A percentile compares a stretch with the other conserved stretches of the same genome.
Conservation (phyloP, 306 rosid species). For the Pachyrhizus erosus region DNA sequence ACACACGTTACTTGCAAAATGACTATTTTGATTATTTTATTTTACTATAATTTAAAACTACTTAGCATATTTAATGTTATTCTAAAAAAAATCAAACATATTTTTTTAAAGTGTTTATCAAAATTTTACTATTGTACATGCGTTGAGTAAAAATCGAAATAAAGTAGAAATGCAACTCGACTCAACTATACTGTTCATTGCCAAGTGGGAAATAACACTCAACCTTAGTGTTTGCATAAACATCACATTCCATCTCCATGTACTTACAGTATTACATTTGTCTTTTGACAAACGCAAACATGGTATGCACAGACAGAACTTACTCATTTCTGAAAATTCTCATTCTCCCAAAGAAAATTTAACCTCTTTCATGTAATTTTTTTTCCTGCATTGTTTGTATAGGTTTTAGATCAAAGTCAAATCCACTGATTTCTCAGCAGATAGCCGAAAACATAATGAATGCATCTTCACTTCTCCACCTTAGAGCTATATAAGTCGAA, state of each 20-base stretch:
- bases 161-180: constrained; percentile 23
- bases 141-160: neutral
- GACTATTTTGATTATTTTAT: too few relatives aligned
- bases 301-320: neutral
- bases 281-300: constrained; percentile 10
- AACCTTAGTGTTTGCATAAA: constrained; percentile 22
- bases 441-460: constrained; percentile 41
- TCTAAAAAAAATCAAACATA: neutral
- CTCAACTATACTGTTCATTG: constrained; percentile 18
- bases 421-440: constrained; percentile 49
- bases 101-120: neutral
- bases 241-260: constrained; percentile 37
- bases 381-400: constrained; percentile 39
- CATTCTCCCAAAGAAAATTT: neutral
- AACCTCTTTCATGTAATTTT: constrained; percentile 15
- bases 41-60: too few relatives aligned
- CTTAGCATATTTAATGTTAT: neutral
- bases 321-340: neutral
- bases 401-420: constrained; percentile 42
- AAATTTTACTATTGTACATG: neutral
- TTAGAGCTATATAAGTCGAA: constrained; percentile 49
- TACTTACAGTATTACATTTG: constrained; percentile 24
- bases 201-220: constrained; percentile 34
- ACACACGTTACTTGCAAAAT: too few relatives aligned
- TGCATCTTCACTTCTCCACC: constrained; percentile 56